Conservation (phyloP, 306 rosid species). For the Heteromeles arbutifolia region DNA sequence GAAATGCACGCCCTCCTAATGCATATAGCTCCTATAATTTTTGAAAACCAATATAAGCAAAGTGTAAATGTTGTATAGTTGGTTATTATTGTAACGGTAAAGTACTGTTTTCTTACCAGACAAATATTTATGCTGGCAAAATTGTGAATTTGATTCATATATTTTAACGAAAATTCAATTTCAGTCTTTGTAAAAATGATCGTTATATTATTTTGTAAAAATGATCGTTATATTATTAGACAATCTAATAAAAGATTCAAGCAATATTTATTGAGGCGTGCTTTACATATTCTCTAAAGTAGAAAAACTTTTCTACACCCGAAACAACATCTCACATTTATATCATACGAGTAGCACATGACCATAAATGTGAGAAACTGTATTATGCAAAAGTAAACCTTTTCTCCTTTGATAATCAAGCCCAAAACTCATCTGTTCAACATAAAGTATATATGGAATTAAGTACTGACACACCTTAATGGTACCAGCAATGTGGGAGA, state of each 20-base stretch:
- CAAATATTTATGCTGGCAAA: neutral
- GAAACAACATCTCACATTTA: neutral
- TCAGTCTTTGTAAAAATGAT: too few species aligned
- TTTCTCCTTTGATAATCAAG: neutral
- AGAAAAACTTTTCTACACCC: neutral
- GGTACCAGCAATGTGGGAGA: slow-evolving; percentile 50
- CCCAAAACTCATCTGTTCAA: neutral
- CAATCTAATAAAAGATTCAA: neutral
- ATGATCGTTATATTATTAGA: too few species aligned
- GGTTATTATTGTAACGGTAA: neutral
- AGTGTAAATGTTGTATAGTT: neutral
- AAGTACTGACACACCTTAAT: slow-evolving; percentile 39
- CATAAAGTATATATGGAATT: neutral
- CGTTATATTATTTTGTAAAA: too few species aligned
- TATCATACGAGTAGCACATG: neutral
- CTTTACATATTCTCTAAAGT: neutral
- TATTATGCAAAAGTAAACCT: neutral
- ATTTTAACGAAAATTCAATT: too few species aligned
- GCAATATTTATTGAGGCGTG: too few species aligned
- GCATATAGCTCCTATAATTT: slow-evolving; percentile 56
- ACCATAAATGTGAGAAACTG: neutral
- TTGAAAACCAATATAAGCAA: neutral
- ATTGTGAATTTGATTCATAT: neutral
- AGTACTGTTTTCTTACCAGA: neutral
- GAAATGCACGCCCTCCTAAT: slow-evolving; percentile 61